A percentile compares a stretch with the other conserved stretches of the same genome.
These are phyloP conservation scores for Henckelia pumila DNA, from an alignment of 257 asterid species.

Conservation along the genomic window DNA sequence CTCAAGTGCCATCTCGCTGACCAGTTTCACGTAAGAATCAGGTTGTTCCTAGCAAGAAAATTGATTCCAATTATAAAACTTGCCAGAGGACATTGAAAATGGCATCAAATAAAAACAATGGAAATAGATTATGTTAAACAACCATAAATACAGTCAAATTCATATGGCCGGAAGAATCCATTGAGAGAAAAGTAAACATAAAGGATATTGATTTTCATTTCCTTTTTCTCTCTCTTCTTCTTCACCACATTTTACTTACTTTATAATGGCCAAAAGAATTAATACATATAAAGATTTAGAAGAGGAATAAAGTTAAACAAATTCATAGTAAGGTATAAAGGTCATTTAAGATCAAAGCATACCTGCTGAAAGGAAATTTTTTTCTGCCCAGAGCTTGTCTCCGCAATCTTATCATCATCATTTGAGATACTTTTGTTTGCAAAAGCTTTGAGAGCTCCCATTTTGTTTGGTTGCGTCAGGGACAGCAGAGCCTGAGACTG, in stretches of 20 bases:
- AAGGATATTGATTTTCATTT: neutral
- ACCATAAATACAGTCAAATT: neutral
- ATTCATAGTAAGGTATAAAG: neutral
- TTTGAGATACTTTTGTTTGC: constrained; percentile 46
- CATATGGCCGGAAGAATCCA: constrained; percentile 4
- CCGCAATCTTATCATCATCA: constrained; percentile 44
- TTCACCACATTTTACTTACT: neutral
- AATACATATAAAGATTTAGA: neutral
- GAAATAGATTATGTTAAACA: neutral
- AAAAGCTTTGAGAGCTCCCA: constrained; percentile 66
- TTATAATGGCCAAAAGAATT: constrained; percentile 8
- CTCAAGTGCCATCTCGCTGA: constrained; percentile 76
- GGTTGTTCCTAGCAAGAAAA: constrained; percentile 64
- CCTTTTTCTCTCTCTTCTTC: neutral
- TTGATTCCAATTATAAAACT: constrained; percentile 3
- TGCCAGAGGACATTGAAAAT: neutral
- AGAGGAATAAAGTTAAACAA: neutral
- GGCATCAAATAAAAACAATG: neutral
- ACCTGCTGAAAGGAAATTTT: constrained; percentile 49
- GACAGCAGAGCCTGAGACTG: constrained; percentile 75
- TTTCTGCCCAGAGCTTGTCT: constrained; percentile 28
- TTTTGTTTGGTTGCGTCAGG: constrained; percentile 72
- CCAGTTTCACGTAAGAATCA: constrained; percentile 68
- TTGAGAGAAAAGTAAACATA: neutral
- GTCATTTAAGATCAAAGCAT: neutral